Percentiles rank a stretch among this genome's conserved stretches.
phyloP scores from a whole-genome alignment of 371 early-diverging fungal species.

The Mucor mucedo region DNA sequence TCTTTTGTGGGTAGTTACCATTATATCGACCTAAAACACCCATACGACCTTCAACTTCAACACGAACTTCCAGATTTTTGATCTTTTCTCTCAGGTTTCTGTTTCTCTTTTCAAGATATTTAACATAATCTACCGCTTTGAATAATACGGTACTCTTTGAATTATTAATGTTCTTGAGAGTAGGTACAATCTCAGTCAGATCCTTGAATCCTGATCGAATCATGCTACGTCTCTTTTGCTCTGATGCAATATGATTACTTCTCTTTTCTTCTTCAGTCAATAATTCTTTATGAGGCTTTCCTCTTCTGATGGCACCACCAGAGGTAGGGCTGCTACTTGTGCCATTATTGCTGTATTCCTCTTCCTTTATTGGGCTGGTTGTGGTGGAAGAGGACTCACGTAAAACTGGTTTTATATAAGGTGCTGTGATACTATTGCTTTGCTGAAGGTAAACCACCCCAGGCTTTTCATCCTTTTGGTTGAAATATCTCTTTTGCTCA shows the following conservation, averaged over 20 bases:
- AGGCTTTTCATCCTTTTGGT: constrained; percentile 17
- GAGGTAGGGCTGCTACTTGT: background rate
- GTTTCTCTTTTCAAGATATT: constrained; percentile 55
- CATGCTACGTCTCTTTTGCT: constrained; percentile 85
- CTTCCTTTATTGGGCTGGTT: constrained; percentile 4
- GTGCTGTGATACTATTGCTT: constrained; percentile 33
- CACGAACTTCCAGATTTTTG: constrained; percentile 53
- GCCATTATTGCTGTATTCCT: background rate
- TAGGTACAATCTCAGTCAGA: constrained; percentile 80
- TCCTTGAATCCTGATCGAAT: constrained; percentile 83
- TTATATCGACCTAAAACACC: constrained; percentile 4
- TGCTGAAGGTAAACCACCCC: constrained; percentile 36
- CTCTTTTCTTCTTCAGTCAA: constrained; percentile 86
- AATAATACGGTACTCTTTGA: constrained; percentile 58
- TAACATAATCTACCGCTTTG: constrained; percentile 56
- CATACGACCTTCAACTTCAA: constrained; percentile 42
- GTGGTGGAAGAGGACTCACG: constrained; percentile 1
- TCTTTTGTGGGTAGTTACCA: background rate
- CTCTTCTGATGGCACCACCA: constrained; percentile 32
- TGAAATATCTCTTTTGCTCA: constrained; percentile 36
- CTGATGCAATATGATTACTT: constrained; percentile 88
- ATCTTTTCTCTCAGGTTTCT: constrained; percentile 60
- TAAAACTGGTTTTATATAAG: constrained; percentile 13
- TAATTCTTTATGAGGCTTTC: constrained; percentile 62
- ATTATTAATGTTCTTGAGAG: constrained; percentile 60